Percentiles rank a stretch among this genome's conserved stretches.
Evolutionary conservation across 2,329 filamentous ascomycete genomes (phyloP).

Genomic region (Calonectria hongkongensis): DNA sequence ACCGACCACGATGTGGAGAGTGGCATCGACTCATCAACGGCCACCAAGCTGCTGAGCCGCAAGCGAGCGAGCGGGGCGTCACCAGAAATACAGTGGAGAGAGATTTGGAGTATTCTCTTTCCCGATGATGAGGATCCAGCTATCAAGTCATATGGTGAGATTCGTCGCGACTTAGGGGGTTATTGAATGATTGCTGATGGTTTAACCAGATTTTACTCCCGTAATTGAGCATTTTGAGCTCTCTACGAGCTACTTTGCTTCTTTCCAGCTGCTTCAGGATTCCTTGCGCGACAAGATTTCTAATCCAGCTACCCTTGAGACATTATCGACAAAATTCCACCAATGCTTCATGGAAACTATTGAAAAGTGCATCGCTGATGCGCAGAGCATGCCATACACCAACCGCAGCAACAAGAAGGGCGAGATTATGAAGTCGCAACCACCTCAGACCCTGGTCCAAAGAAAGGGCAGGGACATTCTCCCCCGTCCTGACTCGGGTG

Average conservation of each 20-base stretch:
- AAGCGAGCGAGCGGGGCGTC: slow-evolving; percentile 63
- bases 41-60: slow-evolving; percentile 62
- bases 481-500: slow-evolving; percentile 62
- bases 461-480: slow-evolving; percentile 52
- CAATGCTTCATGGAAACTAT: slow-evolving; percentile 64
- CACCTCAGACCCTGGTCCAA: slow-evolving; percentile 46
- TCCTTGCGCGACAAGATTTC: slow-evolving; percentile 62
- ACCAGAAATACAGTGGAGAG: slow-evolving; percentile 62
- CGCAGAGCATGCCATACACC: slow-evolving; percentile 62
- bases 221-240: slow-evolving; percentile 66
- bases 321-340: slow-evolving; percentile 62
- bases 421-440: slow-evolving; percentile 53
- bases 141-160: slow-evolving; percentile 57
- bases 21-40: slow-evolving; percentile 63
- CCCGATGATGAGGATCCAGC: slow-evolving; percentile 62
- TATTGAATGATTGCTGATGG: slow-evolving; percentile 29
- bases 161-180: not conserved
- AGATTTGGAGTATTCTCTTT: slow-evolving; percentile 66
- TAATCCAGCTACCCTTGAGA: slow-evolving; percentile 62
- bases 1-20: slow-evolving; percentile 63
- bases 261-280: slow-evolving; percentile 58
- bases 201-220: slow-evolving; percentile 60
- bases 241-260: slow-evolving; percentile 57
- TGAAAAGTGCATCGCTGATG: slow-evolving; percentile 60
- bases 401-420: slow-evolving; percentile 65